A percentile compares a stretch with the other conserved stretches of the same genome.
Conservation (phyloP, 163 green algal genomes). For the Coccomyxa subellipsoidea region DNA sequence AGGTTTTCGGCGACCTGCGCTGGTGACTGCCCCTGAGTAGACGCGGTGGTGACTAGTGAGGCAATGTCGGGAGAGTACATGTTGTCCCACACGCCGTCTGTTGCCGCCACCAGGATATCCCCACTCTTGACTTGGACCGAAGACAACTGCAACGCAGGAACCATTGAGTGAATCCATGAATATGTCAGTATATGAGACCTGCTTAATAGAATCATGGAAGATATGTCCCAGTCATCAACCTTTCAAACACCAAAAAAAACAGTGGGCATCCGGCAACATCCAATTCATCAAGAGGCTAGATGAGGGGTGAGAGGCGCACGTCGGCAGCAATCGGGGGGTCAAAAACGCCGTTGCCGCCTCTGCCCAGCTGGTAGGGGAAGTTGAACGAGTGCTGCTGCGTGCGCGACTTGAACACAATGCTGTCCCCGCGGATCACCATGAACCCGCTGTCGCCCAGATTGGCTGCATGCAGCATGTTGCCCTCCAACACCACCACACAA, state of each 20-base stretch:
- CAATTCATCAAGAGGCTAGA: too few species aligned
- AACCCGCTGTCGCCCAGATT: constrained; percentile 83
- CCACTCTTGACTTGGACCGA: constrained; percentile 64
- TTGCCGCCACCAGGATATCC: constrained; percentile 86
- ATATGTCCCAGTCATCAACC: too few species aligned
- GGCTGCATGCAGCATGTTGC: constrained; percentile 61
- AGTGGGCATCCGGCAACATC: too few species aligned
- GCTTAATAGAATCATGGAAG: too few species aligned
- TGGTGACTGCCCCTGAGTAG: constrained; percentile 22
- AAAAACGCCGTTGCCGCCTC: constrained; percentile 45
- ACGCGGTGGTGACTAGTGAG: constrained; percentile 29
- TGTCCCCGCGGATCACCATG: constrained; percentile 60
- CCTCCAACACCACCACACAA: constrained; percentile 74
- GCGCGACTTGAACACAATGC: constrained; percentile 77
- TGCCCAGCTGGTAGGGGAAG: constrained; percentile 94
- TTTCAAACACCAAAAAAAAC: too few species aligned
- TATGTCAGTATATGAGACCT: too few species aligned
- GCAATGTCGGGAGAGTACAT: constrained; percentile 81
- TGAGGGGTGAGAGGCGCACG: constrained; percentile 14
- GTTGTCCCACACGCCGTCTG: constrained; percentile 97
- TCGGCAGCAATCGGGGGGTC: constrained; percentile 56
- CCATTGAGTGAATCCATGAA: too few species aligned
- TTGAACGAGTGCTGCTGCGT: constrained; percentile 98
- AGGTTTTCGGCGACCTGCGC: constrained; percentile 50
- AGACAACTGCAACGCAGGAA: constrained; percentile 36